Conservation (phyloP, 352 stramenopile species). For the Pilasporangium apinafurcum region DNA sequence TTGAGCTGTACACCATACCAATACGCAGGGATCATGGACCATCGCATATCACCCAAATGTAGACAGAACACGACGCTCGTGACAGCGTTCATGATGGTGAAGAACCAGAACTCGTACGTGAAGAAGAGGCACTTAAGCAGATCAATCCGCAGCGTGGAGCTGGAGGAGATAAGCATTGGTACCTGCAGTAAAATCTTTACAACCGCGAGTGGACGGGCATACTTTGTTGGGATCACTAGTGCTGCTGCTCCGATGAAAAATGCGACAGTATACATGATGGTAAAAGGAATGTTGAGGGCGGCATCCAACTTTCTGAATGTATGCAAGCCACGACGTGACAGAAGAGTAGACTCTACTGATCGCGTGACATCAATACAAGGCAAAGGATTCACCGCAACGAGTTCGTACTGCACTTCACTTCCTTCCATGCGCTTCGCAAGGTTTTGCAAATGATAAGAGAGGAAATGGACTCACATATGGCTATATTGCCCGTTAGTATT, state of each 20-base stretch:
- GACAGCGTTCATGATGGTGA: slow-evolving; percentile 10
- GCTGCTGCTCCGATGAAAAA: slow-evolving; percentile 4
- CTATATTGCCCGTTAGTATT: no score
- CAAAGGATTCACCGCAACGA: slow-evolving; percentile 1
- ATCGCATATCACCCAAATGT: slow-evolving; percentile 12
- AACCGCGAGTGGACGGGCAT: not conserved
- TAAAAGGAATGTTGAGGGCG: not conserved
- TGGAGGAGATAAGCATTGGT: not conserved
- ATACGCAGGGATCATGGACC: slow-evolving; percentile 4
- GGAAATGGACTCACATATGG: no score
- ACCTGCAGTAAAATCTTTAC: slow-evolving; percentile 7
- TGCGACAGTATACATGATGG: slow-evolving; percentile 3
- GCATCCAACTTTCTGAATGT: not conserved
- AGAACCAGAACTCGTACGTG: slow-evolving; percentile 43
- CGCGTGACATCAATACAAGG: slow-evolving; percentile 14
- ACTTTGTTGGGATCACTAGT: not conserved
- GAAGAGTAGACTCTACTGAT: slow-evolving; percentile 1
- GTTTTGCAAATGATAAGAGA: no score
- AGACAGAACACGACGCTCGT: slow-evolving; percentile 8
- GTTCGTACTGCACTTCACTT: slow-evolving; percentile 4
- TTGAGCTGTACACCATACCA: slow-evolving; percentile 16
- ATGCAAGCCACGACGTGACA: not conserved
- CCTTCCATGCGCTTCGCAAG: no score
- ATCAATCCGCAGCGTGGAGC: not conserved
- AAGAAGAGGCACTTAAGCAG: slow-evolving; percentile 1